Evolutionary conservation across 2,329 filamentous ascomycete genomes (phyloP).

Genomic region (Penicillium sp.): DNA sequence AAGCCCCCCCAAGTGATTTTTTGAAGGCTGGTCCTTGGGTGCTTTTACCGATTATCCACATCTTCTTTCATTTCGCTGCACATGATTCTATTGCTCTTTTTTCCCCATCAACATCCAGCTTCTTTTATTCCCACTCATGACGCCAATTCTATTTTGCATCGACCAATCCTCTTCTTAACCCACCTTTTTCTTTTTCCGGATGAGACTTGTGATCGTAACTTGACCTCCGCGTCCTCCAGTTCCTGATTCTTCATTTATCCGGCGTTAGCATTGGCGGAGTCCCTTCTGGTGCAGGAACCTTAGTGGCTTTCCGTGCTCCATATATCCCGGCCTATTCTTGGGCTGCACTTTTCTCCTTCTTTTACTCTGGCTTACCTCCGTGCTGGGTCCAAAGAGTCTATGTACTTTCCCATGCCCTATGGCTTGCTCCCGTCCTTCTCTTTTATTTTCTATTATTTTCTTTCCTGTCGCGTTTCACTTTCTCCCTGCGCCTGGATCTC

Average conservation of each 20-base stretch:
- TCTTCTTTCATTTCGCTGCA: conserved; percentile 37
- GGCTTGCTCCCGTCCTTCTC: conserved; percentile 15
- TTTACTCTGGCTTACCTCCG: neutral
- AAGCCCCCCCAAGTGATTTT: conserved; percentile 22
- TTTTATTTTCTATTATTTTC: conserved; percentile 10
- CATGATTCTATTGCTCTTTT: conserved; percentile 31
- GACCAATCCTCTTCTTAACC: conserved; percentile 3
- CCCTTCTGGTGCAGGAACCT: conserved; percentile 34
- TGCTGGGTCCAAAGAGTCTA: neutral
- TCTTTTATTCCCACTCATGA: conserved; percentile 16
- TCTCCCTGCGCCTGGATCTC: conserved; percentile 12
- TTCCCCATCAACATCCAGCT: conserved; percentile 3
- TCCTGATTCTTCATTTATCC: conserved; percentile 35
- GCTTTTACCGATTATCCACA: conserved; percentile 13
- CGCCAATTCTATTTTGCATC: conserved; percentile 19
- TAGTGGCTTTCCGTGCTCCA: conserved; percentile 30
- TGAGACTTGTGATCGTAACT: conserved; percentile 24
- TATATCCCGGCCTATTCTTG: conserved; percentile 24
- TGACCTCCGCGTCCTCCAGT: conserved; percentile 25
- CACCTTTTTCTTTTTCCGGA: conserved; percentile 17
- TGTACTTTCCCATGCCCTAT: neutral
- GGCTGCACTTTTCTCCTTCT: conserved; percentile 1
- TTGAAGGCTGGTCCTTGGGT: conserved; percentile 37
- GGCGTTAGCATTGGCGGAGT: conserved; percentile 40
- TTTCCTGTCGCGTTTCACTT: conserved; percentile 4